Base-by-base conservation (phyloP, 1,139 yeast genomes). In the Protomyces arabidopsidicola region DNA sequence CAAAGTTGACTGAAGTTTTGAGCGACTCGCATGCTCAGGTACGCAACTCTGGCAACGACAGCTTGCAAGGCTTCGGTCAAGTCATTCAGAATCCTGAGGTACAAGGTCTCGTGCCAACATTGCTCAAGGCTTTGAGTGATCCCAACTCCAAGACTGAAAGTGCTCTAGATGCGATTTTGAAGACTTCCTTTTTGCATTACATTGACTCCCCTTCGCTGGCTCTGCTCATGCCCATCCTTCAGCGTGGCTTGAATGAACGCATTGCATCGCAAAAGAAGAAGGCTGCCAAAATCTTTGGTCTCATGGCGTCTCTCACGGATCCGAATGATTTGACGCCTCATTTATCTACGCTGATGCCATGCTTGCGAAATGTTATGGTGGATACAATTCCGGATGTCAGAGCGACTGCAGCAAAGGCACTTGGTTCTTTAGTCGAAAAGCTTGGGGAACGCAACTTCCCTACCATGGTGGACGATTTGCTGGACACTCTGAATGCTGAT, bases 151-250 rank as follows among this genome's bases (percentile, higher is more conserved):
- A 86, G 75, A 93, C 98, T 8, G 97, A 90, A 67, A 84, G 78
- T 5, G 98, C 98, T 0, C 79, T 95, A 65, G 96, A 90, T 70
- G 85, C 89, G 39, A 81, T 95, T 71, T 85, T 91, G 68, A 85
- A 84, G 71, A 95, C 98, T 0, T 95, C 93, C 71, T 95, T 95
- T 72, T 96, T 90, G 57, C 98, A 95, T 75, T 95, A 91, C 74
- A 93, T 95, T 69, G 99, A 95, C 77, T 97, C 98, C 35, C 97
- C 99, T 1, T 91, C 98, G 0, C 81, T 95, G 72, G 98, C 99
- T 0, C 81, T 95, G 71, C 90, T 69, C 65, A 89, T 91, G 68
- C 97, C 91, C 72, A 97, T 95, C 61, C 85, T 93, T 62, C 95
- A 90, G 73, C 84, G 98, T 75, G 99, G 98, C 77, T 85, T 95